Evolutionary conservation across 176 grass and related monocot genomes (phyloP).

Genomic region (Aegilops speltoides): DNA sequence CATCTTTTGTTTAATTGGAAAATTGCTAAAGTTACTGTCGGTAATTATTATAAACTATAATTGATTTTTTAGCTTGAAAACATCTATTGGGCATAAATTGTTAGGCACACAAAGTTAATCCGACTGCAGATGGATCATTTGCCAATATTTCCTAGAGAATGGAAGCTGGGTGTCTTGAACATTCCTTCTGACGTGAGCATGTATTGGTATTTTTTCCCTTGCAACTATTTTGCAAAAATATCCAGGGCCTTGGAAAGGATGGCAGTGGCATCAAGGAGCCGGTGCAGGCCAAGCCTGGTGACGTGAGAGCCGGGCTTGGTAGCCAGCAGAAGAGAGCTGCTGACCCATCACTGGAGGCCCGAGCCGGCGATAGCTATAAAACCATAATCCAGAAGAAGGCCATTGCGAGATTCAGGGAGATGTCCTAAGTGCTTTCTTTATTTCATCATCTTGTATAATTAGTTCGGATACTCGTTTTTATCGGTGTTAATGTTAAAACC

Average conservation of each 20-base stretch:
- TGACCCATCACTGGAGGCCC: conserved; percentile 74
- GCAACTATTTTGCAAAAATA: conserved; percentile 54
- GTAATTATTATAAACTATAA: neutral
- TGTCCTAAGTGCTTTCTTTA: conserved; percentile 37
- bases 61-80: neutral
- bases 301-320: conserved; percentile 79
- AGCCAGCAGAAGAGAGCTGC: conserved; percentile 54
- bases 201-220: conserved; percentile 41
- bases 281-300: conserved; percentile 80
- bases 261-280: conserved; percentile 96
- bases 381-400: conserved; percentile 99
- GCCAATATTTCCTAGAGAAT: conserved; percentile 4
- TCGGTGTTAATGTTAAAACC: neutral
- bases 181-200: conserved; percentile 40
- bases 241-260: conserved; percentile 89
- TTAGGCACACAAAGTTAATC: neutral
- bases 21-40: neutral
- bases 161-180: conserved; percentile 9
- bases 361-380: conserved; percentile 85
- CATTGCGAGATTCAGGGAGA: conserved; percentile 92
- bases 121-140: conserved; percentile 16
- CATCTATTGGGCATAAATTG: neutral
- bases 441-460: conserved; percentile 6
- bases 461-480: neutral
- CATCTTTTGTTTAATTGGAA: neutral